phyloP scores from a whole-genome alignment of 257 asterid genomes.

The Rauvolfia tetraphylla region DNA sequence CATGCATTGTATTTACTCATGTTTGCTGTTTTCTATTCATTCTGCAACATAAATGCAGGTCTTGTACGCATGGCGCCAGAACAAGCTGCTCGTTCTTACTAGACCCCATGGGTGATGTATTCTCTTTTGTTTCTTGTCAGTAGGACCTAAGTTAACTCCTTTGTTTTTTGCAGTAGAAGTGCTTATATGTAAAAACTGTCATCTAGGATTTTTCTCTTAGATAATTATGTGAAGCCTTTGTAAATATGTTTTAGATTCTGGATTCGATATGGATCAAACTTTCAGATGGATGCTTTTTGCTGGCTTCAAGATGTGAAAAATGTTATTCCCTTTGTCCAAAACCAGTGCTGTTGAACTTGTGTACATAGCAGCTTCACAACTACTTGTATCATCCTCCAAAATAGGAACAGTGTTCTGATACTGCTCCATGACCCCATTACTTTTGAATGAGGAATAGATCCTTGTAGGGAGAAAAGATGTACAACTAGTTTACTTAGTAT shows the following conservation, averaged over 20 bases:
- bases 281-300: neutral
- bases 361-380: neutral
- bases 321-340: too few relatives aligned
- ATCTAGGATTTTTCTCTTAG: neutral
- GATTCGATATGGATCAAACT: neutral
- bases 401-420: neutral
- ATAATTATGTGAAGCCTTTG: neutral
- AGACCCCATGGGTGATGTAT: neutral
- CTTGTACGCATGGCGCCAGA: neutral
- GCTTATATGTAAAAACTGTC: neutral
- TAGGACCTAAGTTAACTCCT: neutral
- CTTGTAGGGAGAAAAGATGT: neutral
- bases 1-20: neutral
- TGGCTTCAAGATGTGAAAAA: neutral
- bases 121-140: neutral
- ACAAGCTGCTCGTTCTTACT: neutral
- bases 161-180: neutral
- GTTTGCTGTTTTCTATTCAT: neutral
- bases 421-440: too few relatives aligned
- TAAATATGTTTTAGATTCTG: neutral
- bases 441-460: neutral
- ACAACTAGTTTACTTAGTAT: too few relatives aligned
- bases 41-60: constrained; percentile 11
- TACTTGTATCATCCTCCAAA: neutral
- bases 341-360: neutral